Evolutionary conservation across 495 filamentous ascomycete genomes (phyloP).

Genomic region (Talaromyces proteolyticus): DNA sequence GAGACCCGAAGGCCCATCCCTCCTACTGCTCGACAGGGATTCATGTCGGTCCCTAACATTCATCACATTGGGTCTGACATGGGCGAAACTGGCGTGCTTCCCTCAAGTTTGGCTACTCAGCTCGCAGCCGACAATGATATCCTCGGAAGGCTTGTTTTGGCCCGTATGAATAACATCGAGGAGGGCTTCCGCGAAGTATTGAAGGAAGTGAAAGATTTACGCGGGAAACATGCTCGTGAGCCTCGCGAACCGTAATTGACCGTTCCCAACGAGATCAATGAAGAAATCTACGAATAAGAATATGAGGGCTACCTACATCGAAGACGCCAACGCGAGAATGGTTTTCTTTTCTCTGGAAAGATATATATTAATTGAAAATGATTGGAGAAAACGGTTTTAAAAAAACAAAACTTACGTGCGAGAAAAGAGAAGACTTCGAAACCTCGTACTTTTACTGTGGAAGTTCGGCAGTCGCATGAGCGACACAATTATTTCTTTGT

Average conservation of each 20-base stretch:
- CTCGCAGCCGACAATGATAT: slow-evolving; percentile 53
- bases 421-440: no score
- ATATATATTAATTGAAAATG: not conserved
- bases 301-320: not conserved
- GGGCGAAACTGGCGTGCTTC: slow-evolving; percentile 59
- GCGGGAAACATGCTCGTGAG: not conserved
- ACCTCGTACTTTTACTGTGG: not conserved
- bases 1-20: slow-evolving; percentile 41
- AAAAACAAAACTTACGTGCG: no score
- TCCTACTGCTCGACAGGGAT: slow-evolving; percentile 41
- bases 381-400: not conserved
- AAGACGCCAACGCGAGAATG: not conserved
- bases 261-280: not conserved
- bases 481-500: slow-evolving; percentile 1
- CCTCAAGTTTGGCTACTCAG: slow-evolving; percentile 46
- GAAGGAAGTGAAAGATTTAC: slow-evolving; percentile 68
- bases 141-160: slow-evolving; percentile 79
- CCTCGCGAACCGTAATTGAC: not conserved
- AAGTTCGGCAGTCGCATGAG: not conserved
- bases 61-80: slow-evolving; percentile 61
- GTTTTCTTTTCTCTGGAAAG: not conserved
- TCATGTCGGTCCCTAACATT: slow-evolving; percentile 48
- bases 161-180: slow-evolving; percentile 86
- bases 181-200: slow-evolving; percentile 78
- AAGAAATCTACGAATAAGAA: not conserved